Evolutionary conservation across 331 rosid species (phyloP).

Genomic region (Dryas integrifolia): DNA sequence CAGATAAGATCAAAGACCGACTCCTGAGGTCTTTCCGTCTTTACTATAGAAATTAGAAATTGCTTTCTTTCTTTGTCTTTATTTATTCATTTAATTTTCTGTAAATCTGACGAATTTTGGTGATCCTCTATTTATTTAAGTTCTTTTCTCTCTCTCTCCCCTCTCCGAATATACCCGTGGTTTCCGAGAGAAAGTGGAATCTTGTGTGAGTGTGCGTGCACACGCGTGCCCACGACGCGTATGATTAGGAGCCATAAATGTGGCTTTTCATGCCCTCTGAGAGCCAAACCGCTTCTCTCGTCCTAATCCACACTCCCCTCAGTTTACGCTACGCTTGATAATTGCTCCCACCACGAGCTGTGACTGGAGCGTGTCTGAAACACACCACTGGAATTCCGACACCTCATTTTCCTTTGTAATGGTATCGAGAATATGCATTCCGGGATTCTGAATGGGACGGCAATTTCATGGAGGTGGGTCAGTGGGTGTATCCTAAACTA

Average conservation of each 20-base stretch:
- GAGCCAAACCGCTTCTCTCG: slow-evolving; percentile 18
- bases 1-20: slow-evolving; percentile 53
- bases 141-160: slow-evolving; percentile 9
- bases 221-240: slow-evolving; percentile 28
- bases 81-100: not conserved
- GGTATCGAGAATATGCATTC: slow-evolving; percentile 27
- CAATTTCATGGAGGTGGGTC: not conserved
- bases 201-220: slow-evolving; percentile 10
- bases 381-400: not conserved
- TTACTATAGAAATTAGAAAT: not conserved
- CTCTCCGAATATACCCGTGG: slow-evolving; percentile 45
- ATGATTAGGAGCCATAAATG: slow-evolving; percentile 9
- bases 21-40: too few species aligned
- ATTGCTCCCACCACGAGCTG: not conserved
- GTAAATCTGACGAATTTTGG: not conserved
- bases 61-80: not conserved
- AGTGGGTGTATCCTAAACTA: too few species aligned
- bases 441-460: slow-evolving; percentile 15
- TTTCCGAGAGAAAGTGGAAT: slow-evolving; percentile 27
- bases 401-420: not conserved
- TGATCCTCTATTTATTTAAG: not conserved
- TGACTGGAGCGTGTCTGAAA: not conserved
- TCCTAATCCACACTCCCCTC: slow-evolving; percentile 14
- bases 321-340: not conserved
- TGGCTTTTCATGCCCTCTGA: slow-evolving; percentile 34